Evolutionary conservation across 2,329 filamentous ascomycete species (phyloP), one percentile per base, ranked within the genome.

Genomic region (Diaporthe vexans): DNA sequence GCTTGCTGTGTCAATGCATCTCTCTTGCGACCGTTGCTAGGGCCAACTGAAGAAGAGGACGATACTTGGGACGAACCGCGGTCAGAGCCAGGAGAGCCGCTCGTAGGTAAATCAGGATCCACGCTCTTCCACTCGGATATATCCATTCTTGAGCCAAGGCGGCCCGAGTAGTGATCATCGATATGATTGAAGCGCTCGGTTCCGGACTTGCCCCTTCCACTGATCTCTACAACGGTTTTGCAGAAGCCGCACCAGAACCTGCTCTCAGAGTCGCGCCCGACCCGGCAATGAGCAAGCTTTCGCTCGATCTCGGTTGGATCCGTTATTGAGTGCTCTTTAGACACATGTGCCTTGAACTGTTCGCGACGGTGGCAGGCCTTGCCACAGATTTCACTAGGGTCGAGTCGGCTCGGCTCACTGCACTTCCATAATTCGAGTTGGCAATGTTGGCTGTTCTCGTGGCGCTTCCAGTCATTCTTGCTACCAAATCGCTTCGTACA

Each of bases 191-290:
- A 89, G 15, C 88, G 83, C 77, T 84, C 84, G 10, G 89, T 89
- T 73, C 78, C 77, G 0, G 91, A 90, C 33, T 88, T 88, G 1
- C 88, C 86, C 46, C 84, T 83, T 29, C 85, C 84, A 43, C 84
- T 80, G 40, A 91, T 85, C n/a, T 84, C 81, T 19, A 94, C 84
- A 26, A 91, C 86, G 24, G 83, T 79, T 21, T 84, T 79, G 81
- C 95, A 98, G 81, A 98, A 97, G 0, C 95, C 95, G 79, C 95
- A 98, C 95, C 95, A 98, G 82, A 95, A 98, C 8, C 88, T 86
- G 2, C 85, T 83, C 77, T 93, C 90, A 40, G 88, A 90, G 74
- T 93, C 92, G 19, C 89, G 86, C 0, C 93, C 93, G 37, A 94
- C 89, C 9, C 89, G 89, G 77, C 90, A 90, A 8, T 81, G 84